Conservation (phyloP, 1,139 yeast species). For the Blastobotrys persicus region DNA sequence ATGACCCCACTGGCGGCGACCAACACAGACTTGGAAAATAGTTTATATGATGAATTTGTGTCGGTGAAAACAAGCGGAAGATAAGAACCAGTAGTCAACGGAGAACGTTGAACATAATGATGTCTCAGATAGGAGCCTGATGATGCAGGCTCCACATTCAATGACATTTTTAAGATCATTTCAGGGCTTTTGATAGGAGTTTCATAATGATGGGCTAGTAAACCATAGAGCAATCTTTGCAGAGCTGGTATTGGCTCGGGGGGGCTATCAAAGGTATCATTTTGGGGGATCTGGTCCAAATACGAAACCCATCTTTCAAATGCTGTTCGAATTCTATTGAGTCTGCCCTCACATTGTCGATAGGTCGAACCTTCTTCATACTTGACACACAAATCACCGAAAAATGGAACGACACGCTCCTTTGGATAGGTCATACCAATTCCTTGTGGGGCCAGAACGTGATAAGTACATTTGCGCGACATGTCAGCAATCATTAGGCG, state of each 20-base stretch:
- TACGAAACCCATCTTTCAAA: constrained; percentile 81
- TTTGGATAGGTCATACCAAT: constrained; percentile 76
- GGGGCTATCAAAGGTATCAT: constrained; percentile 35
- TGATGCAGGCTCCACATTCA: constrained; percentile 45
- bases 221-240: constrained; percentile 38
- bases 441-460: constrained; percentile 86
- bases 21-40: constrained; percentile 52
- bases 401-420: constrained; percentile 80
- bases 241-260: constrained; percentile 35
- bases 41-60: constrained; percentile 49
- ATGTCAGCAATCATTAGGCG: constrained; percentile 59
- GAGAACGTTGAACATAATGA: constrained; percentile 47
- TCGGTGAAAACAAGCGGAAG: constrained; percentile 62
- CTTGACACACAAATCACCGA: constrained; percentile 72
- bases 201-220: constrained; percentile 36
- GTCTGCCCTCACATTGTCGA: constrained; percentile 61
- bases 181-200: constrained; percentile 24
- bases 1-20: constrained; percentile 33
- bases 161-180: constrained; percentile 42
- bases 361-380: constrained; percentile 43
- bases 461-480: constrained; percentile 51
- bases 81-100: constrained; percentile 55
- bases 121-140: constrained; percentile 44
- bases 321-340: constrained; percentile 68
- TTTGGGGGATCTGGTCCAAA: constrained; percentile 43